Percentiles rank a stretch among this genome's conserved stretches.
These are phyloP conservation scores for Mucor piriformis DNA, from an alignment of 371 early-diverging fungal genomes.

Conservation along the genomic window DNA sequence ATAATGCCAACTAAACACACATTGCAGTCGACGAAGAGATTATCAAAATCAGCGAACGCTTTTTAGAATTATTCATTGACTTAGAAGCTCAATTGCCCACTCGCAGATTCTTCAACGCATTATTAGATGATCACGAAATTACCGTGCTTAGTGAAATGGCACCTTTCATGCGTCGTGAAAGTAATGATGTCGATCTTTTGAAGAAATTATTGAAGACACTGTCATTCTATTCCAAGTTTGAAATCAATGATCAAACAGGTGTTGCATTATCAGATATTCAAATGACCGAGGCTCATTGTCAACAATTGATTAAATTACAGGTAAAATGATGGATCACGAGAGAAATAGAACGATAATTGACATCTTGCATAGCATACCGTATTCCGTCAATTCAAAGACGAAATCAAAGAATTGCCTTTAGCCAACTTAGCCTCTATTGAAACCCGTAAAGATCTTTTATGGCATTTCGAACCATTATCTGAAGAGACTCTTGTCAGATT, in stretches of 20 bases:
- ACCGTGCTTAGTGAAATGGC: slow-evolving; percentile 62
- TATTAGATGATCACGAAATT: slow-evolving; percentile 84
- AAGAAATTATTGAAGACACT: slow-evolving; percentile 66
- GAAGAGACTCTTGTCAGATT: slow-evolving; percentile 53
- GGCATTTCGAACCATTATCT: slow-evolving; percentile 59
- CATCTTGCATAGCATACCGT: slow-evolving; percentile 48
- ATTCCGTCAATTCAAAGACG: slow-evolving; percentile 67
- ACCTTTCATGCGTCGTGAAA: slow-evolving; percentile 52
- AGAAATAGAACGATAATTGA: not conserved
- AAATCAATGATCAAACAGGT: slow-evolving; percentile 86
- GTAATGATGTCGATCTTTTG: slow-evolving; percentile 53
- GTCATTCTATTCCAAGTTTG: slow-evolving; percentile 73
- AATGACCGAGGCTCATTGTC: slow-evolving; percentile 64
- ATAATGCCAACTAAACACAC: no score
- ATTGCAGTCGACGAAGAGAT: slow-evolving; percentile 45
- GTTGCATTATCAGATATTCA: slow-evolving; percentile 68
- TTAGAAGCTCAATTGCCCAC: slow-evolving; percentile 89
- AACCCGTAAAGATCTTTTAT: slow-evolving; percentile 48
- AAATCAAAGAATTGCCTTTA: slow-evolving; percentile 75
- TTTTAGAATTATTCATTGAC: slow-evolving; percentile 85
- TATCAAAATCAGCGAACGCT: slow-evolving; percentile 69
- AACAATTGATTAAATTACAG: slow-evolving; percentile 69
- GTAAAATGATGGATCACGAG: slow-evolving; percentile 19
- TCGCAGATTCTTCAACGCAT: slow-evolving; percentile 80
- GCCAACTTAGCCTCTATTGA: slow-evolving; percentile 74